These are phyloP conservation scores for Microbotryomycetes sp. DNA, from an alignment of 1,284 basidiomycete genomes.

Conservation along the genomic window DNA sequence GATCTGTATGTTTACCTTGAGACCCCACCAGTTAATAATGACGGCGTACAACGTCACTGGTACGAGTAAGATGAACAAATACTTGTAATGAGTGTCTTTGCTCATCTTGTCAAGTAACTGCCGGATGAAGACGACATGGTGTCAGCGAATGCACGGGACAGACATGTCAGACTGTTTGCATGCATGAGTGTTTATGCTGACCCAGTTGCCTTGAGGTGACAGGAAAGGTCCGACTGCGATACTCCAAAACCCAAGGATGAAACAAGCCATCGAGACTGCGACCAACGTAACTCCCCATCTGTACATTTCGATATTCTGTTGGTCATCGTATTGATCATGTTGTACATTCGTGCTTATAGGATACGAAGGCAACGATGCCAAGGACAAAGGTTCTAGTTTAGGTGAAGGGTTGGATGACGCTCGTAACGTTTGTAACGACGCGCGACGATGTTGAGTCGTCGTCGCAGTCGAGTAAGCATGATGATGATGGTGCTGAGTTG, in stretches of 20 bases:
- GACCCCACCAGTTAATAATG: constrained; percentile 79
- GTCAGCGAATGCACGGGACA: neutral
- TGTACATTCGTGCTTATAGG: neutral
- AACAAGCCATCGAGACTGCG: neutral
- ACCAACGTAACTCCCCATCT: constrained; percentile 17
- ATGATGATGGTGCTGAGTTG: too few species aligned
- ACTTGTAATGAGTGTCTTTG: constrained; percentile 79
- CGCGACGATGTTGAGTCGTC: neutral
- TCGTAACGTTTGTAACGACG: neutral
- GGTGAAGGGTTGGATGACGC: neutral
- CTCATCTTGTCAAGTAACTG: constrained; percentile 57
- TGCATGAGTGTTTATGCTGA: too few species aligned
- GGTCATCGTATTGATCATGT: neutral
- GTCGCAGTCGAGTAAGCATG: neutral
- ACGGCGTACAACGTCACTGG: constrained; percentile 78
- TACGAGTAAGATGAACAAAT: constrained; percentile 68
- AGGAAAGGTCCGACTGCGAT: constrained; percentile 19
- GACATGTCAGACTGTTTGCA: too few species aligned
- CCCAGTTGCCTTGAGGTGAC: neutral
- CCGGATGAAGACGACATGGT: constrained; percentile 2
- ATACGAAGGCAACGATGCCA: neutral
- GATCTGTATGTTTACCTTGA: constrained; percentile 24
- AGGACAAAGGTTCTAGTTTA: neutral
- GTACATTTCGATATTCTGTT: neutral
- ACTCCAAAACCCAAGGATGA: constrained; percentile 23